Conservation (phyloP, 2,329 filamentous ascomycete species). For the Conoideocrella luteorostrata region DNA sequence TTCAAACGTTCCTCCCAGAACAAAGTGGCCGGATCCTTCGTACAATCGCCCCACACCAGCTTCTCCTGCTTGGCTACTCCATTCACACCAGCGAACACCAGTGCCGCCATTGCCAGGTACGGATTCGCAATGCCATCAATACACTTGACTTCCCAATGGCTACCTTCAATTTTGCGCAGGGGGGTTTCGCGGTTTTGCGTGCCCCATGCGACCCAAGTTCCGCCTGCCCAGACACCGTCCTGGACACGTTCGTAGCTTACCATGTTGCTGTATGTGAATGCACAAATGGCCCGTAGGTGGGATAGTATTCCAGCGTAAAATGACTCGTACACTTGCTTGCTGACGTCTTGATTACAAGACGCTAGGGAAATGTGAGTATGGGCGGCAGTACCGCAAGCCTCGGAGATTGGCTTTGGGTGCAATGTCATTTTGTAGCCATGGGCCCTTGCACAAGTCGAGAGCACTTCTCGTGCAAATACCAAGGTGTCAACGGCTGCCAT, state of each 20-base stretch:
- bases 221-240: slow-evolving; percentile 72
- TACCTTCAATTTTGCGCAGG: slow-evolving; percentile 57
- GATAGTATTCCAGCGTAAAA: slow-evolving; percentile 69
- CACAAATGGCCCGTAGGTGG: slow-evolving; percentile 59
- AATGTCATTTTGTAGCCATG: slow-evolving; percentile 63
- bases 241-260: slow-evolving; percentile 62
- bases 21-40: slow-evolving; percentile 46
- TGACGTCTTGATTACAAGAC: slow-evolving; percentile 27
- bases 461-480: slow-evolving; percentile 63
- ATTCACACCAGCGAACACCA: slow-evolving; percentile 24
- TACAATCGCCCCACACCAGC: slow-evolving; percentile 47
- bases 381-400: slow-evolving; percentile 55
- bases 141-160: slow-evolving; percentile 73
- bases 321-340: slow-evolving; percentile 43
- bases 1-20: slow-evolving; percentile 38
- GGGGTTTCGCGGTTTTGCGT: slow-evolving; percentile 74
- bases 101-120: slow-evolving; percentile 50
- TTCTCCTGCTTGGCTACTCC: slow-evolving; percentile 22
- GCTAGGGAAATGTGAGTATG: slow-evolving; percentile 66
- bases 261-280: slow-evolving; percentile 61
- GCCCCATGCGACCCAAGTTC: slow-evolving; percentile 73
- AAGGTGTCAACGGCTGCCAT: slow-evolving; percentile 66
- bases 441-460: slow-evolving; percentile 56
- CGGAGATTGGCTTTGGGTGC: slow-evolving; percentile 61
- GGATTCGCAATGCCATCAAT: slow-evolving; percentile 76